Conservation (phyloP, 2,329 filamentous ascomycete species). For the Ceratocystis cacaofunesta region DNA sequence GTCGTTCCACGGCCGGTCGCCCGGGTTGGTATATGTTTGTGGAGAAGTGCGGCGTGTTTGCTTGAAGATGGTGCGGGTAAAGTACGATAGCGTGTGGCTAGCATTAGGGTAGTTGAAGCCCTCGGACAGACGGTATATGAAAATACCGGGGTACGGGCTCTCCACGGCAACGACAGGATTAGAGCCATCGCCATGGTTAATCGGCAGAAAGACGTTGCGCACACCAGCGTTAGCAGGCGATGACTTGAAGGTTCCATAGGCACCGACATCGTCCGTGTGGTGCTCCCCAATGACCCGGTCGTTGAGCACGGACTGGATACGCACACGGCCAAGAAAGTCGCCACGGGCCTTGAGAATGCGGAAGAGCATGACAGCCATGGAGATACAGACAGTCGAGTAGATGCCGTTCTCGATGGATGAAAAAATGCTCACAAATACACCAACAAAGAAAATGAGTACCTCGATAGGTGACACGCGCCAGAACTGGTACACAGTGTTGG, state of each 20-base stretch:
- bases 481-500: slow-evolving; percentile 72
- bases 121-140: slow-evolving; percentile 90
- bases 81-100: slow-evolving; percentile 70
- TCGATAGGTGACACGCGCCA: slow-evolving; percentile 75
- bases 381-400: slow-evolving; percentile 62
- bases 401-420: slow-evolving; percentile 71
- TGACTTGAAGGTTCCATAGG: slow-evolving; percentile 43
- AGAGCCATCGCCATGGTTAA: slow-evolving; percentile 76
- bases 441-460: slow-evolving; percentile 70
- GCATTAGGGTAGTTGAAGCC: slow-evolving; percentile 95
- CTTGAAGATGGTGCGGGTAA: slow-evolving; percentile 51
- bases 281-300: slow-evolving; percentile 58
- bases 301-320: slow-evolving; percentile 68
- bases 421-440: slow-evolving; percentile 73
- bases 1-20: slow-evolving; percentile 91
- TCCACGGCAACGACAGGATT: slow-evolving; percentile 72
- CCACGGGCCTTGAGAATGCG: slow-evolving; percentile 65
- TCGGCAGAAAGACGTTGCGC: slow-evolving; percentile 73
- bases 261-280: slow-evolving; percentile 30
- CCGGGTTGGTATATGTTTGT: slow-evolving; percentile 45
- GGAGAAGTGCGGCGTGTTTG: slow-evolving; percentile 64
- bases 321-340: slow-evolving; percentile 62
- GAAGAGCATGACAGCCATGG: slow-evolving; percentile 57
- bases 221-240: slow-evolving; percentile 25
- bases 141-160: slow-evolving; percentile 76